phyloP scores from a whole-genome alignment of 2,329 filamentous ascomycete species.

The Colletotrichum somersetense region DNA sequence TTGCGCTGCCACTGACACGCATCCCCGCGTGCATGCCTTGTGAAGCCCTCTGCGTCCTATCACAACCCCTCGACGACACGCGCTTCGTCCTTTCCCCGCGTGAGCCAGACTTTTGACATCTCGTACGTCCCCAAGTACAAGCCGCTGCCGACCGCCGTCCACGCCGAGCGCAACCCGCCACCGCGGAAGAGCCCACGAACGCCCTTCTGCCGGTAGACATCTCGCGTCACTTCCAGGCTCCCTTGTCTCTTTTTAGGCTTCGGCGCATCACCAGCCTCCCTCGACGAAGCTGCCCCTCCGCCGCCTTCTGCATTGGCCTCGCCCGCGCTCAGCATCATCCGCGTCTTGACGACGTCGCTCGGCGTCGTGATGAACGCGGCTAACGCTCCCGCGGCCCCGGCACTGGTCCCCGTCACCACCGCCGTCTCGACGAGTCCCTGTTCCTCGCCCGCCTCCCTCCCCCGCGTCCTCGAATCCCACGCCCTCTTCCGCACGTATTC shows the following conservation, averaged over 20 bases:
- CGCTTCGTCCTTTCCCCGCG: slow-evolving; percentile 54
- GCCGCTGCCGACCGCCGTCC: slow-evolving; percentile 87
- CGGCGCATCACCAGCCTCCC: not conserved
- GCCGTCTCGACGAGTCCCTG: slow-evolving; percentile 73
- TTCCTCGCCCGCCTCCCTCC: slow-evolving; percentile 42
- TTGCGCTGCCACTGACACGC: slow-evolving; percentile 15
- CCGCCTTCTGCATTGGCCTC: slow-evolving; percentile 44
- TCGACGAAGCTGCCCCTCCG: not conserved
- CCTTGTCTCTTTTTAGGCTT: slow-evolving; percentile 42
- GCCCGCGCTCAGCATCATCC: slow-evolving; percentile 82
- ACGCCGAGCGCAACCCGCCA: slow-evolving; percentile 77
- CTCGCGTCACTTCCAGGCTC: slow-evolving; percentile 70
- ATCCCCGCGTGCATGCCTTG: not conserved
- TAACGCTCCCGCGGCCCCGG: slow-evolving; percentile 78
- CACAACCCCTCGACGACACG: slow-evolving; percentile 54
- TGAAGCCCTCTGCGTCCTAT: slow-evolving; percentile 24
- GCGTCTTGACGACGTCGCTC: slow-evolving; percentile 89
- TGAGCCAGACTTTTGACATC: slow-evolving; percentile 76
- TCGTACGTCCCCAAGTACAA: slow-evolving; percentile 91
- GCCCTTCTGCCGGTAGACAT: slow-evolving; percentile 76
- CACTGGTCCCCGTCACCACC: slow-evolving; percentile 78
- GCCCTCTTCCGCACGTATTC: slow-evolving; percentile 75
- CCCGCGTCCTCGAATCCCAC: slow-evolving; percentile 52
- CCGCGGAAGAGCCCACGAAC: slow-evolving; percentile 82
- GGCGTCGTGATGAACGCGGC: slow-evolving; percentile 89